Percentiles rank a stretch among this genome's conserved stretches.
These are phyloP conservation scores for Astraeus odoratus DNA, from an alignment of 768 basidiomycete species.

Conservation along the genomic window DNA sequence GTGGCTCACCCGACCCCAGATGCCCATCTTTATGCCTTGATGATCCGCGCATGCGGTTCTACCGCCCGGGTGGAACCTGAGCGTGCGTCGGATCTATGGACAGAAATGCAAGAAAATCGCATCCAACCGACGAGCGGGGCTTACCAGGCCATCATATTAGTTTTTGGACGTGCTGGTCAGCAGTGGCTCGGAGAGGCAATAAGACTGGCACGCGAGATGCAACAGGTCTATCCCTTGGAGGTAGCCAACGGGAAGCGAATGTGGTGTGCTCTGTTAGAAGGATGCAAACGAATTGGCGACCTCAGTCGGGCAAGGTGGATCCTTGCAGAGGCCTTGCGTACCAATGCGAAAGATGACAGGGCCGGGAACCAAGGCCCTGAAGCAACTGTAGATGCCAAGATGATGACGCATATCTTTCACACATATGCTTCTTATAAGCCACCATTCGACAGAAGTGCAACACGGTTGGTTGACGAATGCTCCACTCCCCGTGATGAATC, in stretches of 20 bases:
- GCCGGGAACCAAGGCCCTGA: neutral
- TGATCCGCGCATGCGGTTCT: constrained; percentile 82
- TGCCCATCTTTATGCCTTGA: constrained; percentile 62
- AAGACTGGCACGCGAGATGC: constrained; percentile 81
- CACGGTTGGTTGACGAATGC: constrained; percentile 33
- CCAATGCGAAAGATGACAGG: constrained; percentile 14
- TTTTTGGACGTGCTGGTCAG: constrained; percentile 65
- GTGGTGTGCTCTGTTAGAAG: constrained; percentile 83
- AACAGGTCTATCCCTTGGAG: constrained; percentile 25
- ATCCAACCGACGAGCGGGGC: constrained; percentile 58
- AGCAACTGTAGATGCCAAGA: constrained; percentile 45
- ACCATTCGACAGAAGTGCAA: constrained; percentile 50
- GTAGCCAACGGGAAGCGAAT: constrained; percentile 43
- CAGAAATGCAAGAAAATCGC: constrained; percentile 79
- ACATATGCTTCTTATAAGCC: constrained; percentile 77
- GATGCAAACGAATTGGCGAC: constrained; percentile 83
- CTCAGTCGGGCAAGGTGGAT: constrained; percentile 83
- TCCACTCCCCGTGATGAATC: neutral
- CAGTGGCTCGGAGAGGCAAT: constrained; percentile 76
- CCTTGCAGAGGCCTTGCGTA: constrained; percentile 62
- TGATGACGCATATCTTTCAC: constrained; percentile 82
- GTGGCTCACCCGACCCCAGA: constrained; percentile 84
- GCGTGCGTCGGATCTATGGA: constrained; percentile 87
- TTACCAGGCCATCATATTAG: constrained; percentile 79
- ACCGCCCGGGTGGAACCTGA: constrained; percentile 70